These are phyloP conservation scores for Jamesozyma jinghongensis DNA, from an alignment of 805 yeast genomes.

Conservation along the genomic window DNA sequence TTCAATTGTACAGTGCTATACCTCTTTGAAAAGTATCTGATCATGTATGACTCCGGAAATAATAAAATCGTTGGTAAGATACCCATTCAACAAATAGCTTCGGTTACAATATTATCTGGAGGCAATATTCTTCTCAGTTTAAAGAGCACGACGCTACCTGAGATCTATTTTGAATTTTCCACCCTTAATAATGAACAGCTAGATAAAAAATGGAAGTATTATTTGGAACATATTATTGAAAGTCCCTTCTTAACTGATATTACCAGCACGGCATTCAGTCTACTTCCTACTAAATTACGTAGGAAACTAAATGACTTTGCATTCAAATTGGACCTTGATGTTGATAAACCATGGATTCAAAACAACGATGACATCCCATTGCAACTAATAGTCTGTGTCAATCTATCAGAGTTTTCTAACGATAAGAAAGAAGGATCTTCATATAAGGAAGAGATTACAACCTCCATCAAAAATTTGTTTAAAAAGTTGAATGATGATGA, in stretches of 20 bases:
- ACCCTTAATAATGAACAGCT: conserved; percentile 23
- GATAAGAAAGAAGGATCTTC: conserved; percentile 20
- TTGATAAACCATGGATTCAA: conserved; percentile 13
- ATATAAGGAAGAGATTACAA: conserved; percentile 23
- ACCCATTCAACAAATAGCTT: conserved; percentile 30
- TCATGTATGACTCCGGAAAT: conserved; percentile 15
- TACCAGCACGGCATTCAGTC: conserved; percentile 43
- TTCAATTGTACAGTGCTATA: conserved; percentile 18
- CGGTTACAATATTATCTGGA: conserved; percentile 21
- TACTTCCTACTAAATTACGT: conserved; percentile 27
- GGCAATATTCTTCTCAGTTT: conserved; percentile 31
- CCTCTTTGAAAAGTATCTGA: conserved; percentile 12
- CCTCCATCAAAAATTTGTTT: conserved; percentile 24
- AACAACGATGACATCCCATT: conserved; percentile 24
- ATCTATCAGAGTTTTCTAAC: conserved; percentile 18
- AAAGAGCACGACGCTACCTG: conserved; percentile 37
- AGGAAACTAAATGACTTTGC: background rate
- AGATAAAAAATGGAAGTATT: conserved; percentile 36
- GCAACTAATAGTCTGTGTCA: conserved; percentile 36
- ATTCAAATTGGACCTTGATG: background rate
- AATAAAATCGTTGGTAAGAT: conserved; percentile 35
- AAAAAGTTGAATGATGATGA: conserved; percentile 31
- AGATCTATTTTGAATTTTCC: conserved; percentile 29
- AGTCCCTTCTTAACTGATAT: conserved; percentile 32
- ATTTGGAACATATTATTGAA: conserved; percentile 10